A percentile compares a stretch with the other conserved stretches of the same genome.
Evolutionary conservation across 768 basidiomycete species (phyloP).

Genomic region (Rhodotorula diobovata): DNA sequence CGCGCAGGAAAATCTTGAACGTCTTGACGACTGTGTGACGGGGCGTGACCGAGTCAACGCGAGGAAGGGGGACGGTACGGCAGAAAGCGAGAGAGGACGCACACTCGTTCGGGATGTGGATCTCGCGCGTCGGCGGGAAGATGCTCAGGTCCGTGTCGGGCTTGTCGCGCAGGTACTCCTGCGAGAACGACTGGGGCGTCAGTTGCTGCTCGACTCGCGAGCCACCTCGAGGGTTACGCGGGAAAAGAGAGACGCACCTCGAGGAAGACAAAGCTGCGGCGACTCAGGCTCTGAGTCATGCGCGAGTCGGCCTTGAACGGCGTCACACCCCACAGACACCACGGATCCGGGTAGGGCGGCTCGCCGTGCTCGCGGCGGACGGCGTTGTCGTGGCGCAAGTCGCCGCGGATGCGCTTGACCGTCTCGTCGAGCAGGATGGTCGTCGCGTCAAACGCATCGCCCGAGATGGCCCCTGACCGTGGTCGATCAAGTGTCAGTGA

Average conservation of each 20-base stretch:
- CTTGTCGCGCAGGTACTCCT: conserved; percentile 6
- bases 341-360: background rate
- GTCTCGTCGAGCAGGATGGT: conserved; percentile 17
- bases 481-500: background rate
- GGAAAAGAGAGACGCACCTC: background rate
- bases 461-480: background rate
- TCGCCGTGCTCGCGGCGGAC: background rate
- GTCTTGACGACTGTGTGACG: conserved; percentile 11
- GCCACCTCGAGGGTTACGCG: background rate
- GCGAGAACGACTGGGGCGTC: too few relatives aligned
- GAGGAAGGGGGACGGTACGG: background rate
- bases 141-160: conserved; percentile 5
- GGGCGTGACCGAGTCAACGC: background rate
- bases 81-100: background rate
- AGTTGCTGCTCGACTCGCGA: too few relatives aligned
- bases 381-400: conserved; percentile 3
- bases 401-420: conserved; percentile 3
- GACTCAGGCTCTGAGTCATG: conserved; percentile 14
- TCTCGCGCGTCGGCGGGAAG: conserved; percentile 10
- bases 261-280: conserved; percentile 5
- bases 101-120: conserved; percentile 23
- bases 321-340: conserved; percentile 21
- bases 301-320: conserved; percentile 13
- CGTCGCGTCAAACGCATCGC: conserved; percentile 26
- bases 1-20: conserved; percentile 18